Base-by-base conservation (phyloP, 2,329 filamentous ascomycete species). In the Thielaviopsis punctulata region DNA sequence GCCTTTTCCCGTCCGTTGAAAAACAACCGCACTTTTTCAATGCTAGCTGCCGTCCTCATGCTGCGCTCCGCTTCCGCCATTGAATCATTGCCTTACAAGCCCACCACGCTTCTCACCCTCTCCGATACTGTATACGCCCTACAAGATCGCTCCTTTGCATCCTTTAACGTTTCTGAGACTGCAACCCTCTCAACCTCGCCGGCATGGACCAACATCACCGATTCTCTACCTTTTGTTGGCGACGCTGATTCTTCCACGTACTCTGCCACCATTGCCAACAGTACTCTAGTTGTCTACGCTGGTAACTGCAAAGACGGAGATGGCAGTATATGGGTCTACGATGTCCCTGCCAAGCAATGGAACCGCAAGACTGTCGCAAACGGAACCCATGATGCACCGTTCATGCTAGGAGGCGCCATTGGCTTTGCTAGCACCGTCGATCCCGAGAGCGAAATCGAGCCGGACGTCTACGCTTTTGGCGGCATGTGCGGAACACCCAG, bases 391-490 rank as follows among this genome's bases (percentile, higher is more conserved):
- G 43, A 49, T 57, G 62, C 64, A 0, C 74, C 76, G 1, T 71
- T 68, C 52, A 75, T 75, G 57, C 67, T 79, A 1, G 74, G 75
- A 12, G 67, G 67, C 10, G 67, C 77, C 13, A 70, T 92, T 50
- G 72, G 80, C 22, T 94, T 88, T 63, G 82, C 86, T 19, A 73
- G 72, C 27, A 75, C 71, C 33, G 68, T 77, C 46, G 71, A 71
- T 36, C 77, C 73, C 0, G 27, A 52, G 12, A 44, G 21, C 12
- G 18, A 52, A 13, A 27, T 39, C 7, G 66, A 71, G 44, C 74
- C 77, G 0, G 71, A 71, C 10, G 66, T 84, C 19, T 94, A 88
- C 62, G 69, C 82, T 6, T 95, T 94, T 65, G 90, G 88, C 33
- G 90, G 90, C 58, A 94, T 95, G 87, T 96, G 90, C 60, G 50